phyloP scores from a whole-genome alignment of 768 basidiomycete genomes.

The Mycena leptocephala region DNA sequence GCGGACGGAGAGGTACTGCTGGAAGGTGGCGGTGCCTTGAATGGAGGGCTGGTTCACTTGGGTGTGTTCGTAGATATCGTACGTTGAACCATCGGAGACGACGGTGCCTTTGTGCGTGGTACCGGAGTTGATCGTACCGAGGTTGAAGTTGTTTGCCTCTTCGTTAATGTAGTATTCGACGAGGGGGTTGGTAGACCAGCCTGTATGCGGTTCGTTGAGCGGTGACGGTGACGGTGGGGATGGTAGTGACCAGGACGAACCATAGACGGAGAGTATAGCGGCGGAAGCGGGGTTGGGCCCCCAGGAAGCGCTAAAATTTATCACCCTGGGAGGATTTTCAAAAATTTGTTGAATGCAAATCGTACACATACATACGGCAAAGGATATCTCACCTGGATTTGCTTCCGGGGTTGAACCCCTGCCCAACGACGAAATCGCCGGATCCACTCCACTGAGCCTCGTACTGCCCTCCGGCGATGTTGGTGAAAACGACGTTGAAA shows the following conservation, averaged over 20 bases:
- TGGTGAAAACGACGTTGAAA: constrained; percentile 23
- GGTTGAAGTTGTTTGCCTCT: constrained; percentile 21
- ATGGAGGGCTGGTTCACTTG: constrained; percentile 36
- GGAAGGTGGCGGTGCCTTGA: constrained; percentile 31
- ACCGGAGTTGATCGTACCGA: constrained; percentile 20
- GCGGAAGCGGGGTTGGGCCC: constrained; percentile 28
- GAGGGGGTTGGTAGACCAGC: constrained; percentile 40
- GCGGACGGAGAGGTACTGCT: constrained; percentile 32
- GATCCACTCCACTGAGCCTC: constrained; percentile 29
- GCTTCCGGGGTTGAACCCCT: constrained; percentile 31
- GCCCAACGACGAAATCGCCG: constrained; percentile 35
- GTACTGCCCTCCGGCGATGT: constrained; percentile 33
- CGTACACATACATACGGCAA: background rate
- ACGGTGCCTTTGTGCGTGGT: constrained; percentile 29
- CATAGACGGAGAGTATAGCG: constrained; percentile 31
- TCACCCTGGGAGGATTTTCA: constrained; percentile 7
- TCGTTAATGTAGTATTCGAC: constrained; percentile 37
- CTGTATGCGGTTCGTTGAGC: background rate
- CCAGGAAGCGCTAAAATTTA: constrained; percentile 22
- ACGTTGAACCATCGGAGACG: constrained; percentile 25
- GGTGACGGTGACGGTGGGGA: background rate
- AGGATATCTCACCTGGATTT: constrained; percentile 19
- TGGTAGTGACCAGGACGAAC: background rate
- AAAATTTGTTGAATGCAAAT: background rate
- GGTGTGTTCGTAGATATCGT: constrained; percentile 27